Conservation (phyloP, 305 asterid genomes). For the Rubia tinctorum region DNA sequence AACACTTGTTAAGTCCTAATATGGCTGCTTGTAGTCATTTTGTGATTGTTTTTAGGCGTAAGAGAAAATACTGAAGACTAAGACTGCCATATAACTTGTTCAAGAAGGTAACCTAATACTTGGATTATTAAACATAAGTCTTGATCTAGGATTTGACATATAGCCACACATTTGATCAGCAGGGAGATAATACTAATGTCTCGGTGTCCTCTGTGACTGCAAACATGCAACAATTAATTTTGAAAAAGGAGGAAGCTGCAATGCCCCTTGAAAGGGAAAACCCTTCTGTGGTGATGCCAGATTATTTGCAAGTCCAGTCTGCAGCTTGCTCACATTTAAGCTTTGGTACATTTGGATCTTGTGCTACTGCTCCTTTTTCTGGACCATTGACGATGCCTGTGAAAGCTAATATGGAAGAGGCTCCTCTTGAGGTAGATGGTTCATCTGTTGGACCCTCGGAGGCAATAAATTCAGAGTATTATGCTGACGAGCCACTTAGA, state of each 20-base stretch:
- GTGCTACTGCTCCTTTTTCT: constrained; percentile 38
- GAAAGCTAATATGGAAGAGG: constrained; percentile 48
- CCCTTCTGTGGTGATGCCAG: constrained; percentile 80
- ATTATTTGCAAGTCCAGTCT: constrained; percentile 76
- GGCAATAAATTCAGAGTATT: constrained; percentile 70
- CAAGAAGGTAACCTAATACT: constrained; percentile 47
- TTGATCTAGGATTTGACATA: not conserved
- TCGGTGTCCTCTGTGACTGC: constrained; percentile 58
- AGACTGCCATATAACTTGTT: constrained; percentile 44
- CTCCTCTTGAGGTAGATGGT: constrained; percentile 41
- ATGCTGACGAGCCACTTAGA: constrained; percentile 64
- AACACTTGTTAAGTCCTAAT: too few species aligned
- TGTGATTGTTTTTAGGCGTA: constrained; percentile 33
- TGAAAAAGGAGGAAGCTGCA: constrained; percentile 47
- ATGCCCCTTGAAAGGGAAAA: constrained; percentile 48
- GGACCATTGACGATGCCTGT: constrained; percentile 46
- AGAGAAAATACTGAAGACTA: constrained; percentile 65
- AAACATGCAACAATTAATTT: constrained; percentile 63
- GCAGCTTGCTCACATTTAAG: constrained; percentile 84
- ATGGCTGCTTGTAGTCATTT: not conserved
- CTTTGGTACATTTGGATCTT: constrained; percentile 88
- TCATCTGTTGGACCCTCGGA: constrained; percentile 56
- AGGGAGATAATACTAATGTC: constrained; percentile 46
- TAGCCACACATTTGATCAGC: too few species aligned
- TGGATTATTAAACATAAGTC: constrained; percentile 26